Evolutionary conservation across 2,329 filamentous ascomycete species (phyloP), one percentile per base, ranked within the genome.

Genomic region (Stagonosporopsis rhizophila): DNA sequence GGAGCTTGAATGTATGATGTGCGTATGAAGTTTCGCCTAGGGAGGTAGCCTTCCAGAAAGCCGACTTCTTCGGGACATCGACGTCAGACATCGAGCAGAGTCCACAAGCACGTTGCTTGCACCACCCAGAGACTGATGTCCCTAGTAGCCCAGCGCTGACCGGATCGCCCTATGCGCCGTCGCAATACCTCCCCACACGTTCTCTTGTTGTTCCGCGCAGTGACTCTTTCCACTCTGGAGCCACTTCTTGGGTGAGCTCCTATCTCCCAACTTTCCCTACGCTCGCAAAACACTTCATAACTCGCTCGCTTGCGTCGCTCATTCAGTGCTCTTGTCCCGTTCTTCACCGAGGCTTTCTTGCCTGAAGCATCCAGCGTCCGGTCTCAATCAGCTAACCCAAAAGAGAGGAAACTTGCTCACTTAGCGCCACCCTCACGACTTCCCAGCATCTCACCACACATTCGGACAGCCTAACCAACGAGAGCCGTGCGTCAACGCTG

Each of bases 401-500:
- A 44, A 22, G 37, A 40, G 48, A 41, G 22, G 44, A 58, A 57
- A 58, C 55, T 53, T 58, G 55, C 55, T 54, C 57, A 59, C 52
- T 45, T 49, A 51, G 60, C 48, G 47, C 54, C 44, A 19, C 52
- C 56, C 38, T 47, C 48, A 40, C 52, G 17, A 56, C 52, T 15
- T 50, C 55, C n/a, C 48, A 49, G 20, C 61, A 60, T 52, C 61
- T 57, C 60, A 62, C 60, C 42, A 64, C 60, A 60, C 49, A 52
- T 55, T 46, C 45, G 53, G 52, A 48, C 58, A 60, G 52, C 52
- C 58, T 59, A 52, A 59, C 60, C 52, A 66, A 57, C 61, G 56
- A 62, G 50, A 46, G 55, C 60, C 59, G 61, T 62, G 60, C 61
- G 53, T 62, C 60, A 56, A 52, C 60, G 61, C 56, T 58, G 49